A percentile compares a stretch with the other conserved stretches of the same genome.
phyloP scores from a whole-genome alignment of 805 yeast genomes.

The Torulaspora indica region DNA sequence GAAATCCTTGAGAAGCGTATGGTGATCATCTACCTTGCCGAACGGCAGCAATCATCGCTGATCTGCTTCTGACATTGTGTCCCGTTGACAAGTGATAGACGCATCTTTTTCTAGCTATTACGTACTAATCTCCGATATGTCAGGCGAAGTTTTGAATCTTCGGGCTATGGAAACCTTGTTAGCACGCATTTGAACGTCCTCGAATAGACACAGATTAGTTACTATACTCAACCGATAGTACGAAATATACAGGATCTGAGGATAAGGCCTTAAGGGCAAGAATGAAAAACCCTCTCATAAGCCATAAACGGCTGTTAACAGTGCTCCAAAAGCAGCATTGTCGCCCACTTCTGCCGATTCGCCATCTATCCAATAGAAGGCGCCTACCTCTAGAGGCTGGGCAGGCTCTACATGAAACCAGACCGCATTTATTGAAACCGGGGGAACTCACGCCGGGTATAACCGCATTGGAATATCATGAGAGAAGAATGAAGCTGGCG shows the following conservation, averaged over 20 bases:
- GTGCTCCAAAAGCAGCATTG: background rate
- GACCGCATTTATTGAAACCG: slow-evolving; percentile 65
- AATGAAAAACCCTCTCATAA: background rate
- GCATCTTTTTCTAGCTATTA: slow-evolving; percentile 2
- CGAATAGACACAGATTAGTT: background rate
- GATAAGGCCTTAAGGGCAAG: background rate
- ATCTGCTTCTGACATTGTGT: background rate
- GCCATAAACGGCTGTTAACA: background rate
- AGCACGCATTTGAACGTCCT: background rate
- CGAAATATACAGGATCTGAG: background rate
- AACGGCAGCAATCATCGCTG: background rate
- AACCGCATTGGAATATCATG: slow-evolving; percentile 72
- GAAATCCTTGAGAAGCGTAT: slow-evolving; percentile 30
- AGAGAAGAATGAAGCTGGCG: slow-evolving; percentile 61
- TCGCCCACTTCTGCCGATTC: slow-evolving; percentile 1
- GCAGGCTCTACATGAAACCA: slow-evolving; percentile 81
- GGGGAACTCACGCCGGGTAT: slow-evolving; percentile 91
- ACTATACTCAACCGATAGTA: background rate
- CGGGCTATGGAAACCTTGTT: background rate
- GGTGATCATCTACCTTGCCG: slow-evolving; percentile 15
- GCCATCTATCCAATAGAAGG: slow-evolving; percentile 14
- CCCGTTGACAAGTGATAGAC: background rate
- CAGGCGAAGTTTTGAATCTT: background rate
- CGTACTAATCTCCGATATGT: background rate
- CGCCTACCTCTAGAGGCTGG: slow-evolving; percentile 50